Evolutionary conservation across 179 eudicot species (phyloP).

Genomic region (Silene vulgaris): DNA sequence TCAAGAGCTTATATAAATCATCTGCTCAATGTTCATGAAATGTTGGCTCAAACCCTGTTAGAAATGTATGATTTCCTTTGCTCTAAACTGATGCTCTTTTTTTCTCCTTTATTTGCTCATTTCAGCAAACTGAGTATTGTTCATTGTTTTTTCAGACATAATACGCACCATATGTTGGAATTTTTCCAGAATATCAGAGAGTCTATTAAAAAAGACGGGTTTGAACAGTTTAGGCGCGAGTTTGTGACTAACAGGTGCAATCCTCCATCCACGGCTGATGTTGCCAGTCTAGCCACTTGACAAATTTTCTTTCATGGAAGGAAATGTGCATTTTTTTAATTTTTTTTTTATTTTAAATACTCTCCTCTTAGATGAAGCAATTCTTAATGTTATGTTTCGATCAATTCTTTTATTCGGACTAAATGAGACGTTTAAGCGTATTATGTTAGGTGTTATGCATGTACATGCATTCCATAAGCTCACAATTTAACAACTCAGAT

Average conservation of each 20-base stretch:
- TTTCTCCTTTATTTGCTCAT: background rate
- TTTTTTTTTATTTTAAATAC: too few species aligned
- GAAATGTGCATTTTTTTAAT: background rate
- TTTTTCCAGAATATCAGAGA: constrained; percentile 62
- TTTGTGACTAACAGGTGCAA: constrained; percentile 43
- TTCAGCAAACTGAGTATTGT: background rate
- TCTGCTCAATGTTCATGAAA: constrained; percentile 67
- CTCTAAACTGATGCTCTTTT: background rate
- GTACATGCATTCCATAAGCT: too few species aligned
- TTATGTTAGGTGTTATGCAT: too few species aligned
- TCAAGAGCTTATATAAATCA: constrained; percentile 76
- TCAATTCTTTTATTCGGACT: too few species aligned
- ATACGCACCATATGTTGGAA: constrained; percentile 70
- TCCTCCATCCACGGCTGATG: constrained; percentile 29
- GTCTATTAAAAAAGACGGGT: constrained; percentile 47
- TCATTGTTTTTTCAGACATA: constrained; percentile 48
- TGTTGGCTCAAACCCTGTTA: constrained; percentile 67
- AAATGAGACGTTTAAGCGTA: too few species aligned
- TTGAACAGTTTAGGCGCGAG: constrained; percentile 47
- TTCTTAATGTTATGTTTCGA: too few species aligned
- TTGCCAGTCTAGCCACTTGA: background rate
- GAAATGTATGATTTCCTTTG: constrained; percentile 46
- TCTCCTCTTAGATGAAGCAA: too few species aligned
- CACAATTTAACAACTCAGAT: too few species aligned
- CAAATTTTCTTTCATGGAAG: background rate